These are phyloP conservation scores for Aspergillus funiculosus DNA, from an alignment of 495 filamentous ascomycete species.

Conservation along the genomic window DNA sequence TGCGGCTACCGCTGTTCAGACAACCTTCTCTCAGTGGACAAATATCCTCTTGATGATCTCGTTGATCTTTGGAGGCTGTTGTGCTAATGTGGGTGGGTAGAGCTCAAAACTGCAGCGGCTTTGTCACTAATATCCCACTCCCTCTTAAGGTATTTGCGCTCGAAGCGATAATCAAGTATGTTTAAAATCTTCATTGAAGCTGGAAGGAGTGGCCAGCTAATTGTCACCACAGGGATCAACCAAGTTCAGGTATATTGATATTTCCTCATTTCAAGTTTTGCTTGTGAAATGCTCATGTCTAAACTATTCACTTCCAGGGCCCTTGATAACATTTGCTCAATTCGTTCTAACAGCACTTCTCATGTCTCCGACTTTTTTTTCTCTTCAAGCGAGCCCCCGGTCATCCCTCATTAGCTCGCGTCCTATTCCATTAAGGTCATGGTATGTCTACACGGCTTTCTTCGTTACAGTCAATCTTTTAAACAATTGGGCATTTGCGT, in stretches of 20 bases:
- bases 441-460: conserved; percentile 81
- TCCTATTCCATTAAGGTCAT: conserved; percentile 76
- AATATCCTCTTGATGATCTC: conserved; percentile 65
- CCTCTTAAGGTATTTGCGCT: conserved; percentile 75
- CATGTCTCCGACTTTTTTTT: conserved; percentile 64
- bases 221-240: conserved; percentile 28
- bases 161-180: conserved; percentile 91
- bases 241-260: conserved; percentile 29
- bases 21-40: conserved; percentile 61
- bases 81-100: conserved; percentile 72
- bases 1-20: conserved; percentile 35
- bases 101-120: conserved; percentile 8
- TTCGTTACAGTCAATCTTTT: conserved; percentile 89
- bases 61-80: conserved; percentile 95
- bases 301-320: conserved; percentile 45
- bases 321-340: conserved; percentile 89
- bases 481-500: conserved; percentile 97
- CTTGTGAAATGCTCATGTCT: conserved; percentile 3
- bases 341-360: conserved; percentile 75
- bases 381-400: conserved; percentile 54
- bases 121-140: conserved; percentile 18
- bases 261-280: not conserved
- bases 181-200: not conserved
- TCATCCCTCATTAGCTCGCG: conserved; percentile 68
- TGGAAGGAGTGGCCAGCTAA: conserved; percentile 49